phyloP scores from a whole-genome alignment of 2,329 filamentous ascomycete species.

The Uncinocarpus reesii region DNA sequence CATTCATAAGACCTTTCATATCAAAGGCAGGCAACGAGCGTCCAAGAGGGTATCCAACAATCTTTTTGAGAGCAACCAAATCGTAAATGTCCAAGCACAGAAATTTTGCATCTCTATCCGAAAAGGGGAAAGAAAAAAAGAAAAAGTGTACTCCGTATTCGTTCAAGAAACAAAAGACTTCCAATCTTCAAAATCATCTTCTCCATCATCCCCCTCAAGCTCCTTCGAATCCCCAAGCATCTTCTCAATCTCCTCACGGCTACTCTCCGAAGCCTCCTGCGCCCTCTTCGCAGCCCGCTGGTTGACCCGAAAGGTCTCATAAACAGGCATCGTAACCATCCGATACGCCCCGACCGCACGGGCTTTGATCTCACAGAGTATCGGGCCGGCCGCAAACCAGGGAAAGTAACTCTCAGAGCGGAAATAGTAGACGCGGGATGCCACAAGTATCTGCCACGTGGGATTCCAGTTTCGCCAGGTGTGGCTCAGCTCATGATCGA shows the following conservation, averaged over 20 bases:
- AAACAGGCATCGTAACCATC: slow-evolving; percentile 8
- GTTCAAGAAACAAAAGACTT: slow-evolving; percentile 5
- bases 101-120: too few species aligned
- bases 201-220: slow-evolving; percentile 4
- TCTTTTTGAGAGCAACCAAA: too few species aligned
- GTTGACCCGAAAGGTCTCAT: slow-evolving; percentile 12
- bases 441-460: slow-evolving; percentile 30
- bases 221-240: background rate
- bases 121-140: too few species aligned
- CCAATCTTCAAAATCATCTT: slow-evolving; percentile 10
- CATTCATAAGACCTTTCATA: too few species aligned
- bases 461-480: slow-evolving; percentile 27
- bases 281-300: slow-evolving; percentile 11
- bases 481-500: slow-evolving; percentile 27
- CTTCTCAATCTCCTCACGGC: slow-evolving; percentile 1
- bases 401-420: slow-evolving; percentile 11
- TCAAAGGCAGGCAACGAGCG: too few species aligned
- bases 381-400: slow-evolving; percentile 22
- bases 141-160: too few species aligned
- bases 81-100: too few species aligned
- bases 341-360: slow-evolving; percentile 11
- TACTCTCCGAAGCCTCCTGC: background rate
- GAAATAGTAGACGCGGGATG: slow-evolving; percentile 30
- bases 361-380: slow-evolving; percentile 27
- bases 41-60: too few species aligned